These are phyloP conservation scores for Ceratobasidium sp. DNA, from an alignment of 1,284 basidiomycete species.

Conservation along the genomic window DNA sequence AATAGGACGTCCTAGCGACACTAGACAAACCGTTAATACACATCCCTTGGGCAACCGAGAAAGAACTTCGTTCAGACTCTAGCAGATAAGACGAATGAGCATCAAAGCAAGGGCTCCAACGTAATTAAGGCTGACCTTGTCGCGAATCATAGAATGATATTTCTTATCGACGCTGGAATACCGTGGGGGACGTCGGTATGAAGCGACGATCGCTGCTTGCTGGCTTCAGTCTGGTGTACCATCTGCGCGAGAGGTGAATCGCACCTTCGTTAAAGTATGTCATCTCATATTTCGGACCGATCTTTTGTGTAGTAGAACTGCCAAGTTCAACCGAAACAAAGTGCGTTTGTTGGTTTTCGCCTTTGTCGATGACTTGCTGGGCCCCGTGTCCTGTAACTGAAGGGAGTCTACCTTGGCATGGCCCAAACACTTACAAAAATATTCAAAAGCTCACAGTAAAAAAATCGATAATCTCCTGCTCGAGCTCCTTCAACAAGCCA, in stretches of 20 bases:
- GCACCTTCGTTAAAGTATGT: not conserved
- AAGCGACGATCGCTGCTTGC: not conserved
- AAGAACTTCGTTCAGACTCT: not conserved
- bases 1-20: not conserved
- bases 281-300: not conserved
- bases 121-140: not conserved
- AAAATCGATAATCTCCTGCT: not conserved
- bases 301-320: too few relatives aligned
- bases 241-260: not conserved
- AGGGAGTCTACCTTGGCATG: not conserved
- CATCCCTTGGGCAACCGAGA: not conserved
- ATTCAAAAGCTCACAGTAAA: not conserved
- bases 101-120: not conserved
- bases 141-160: not conserved
- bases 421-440: not conserved
- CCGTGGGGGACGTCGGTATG: not conserved
- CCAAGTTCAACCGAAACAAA: not conserved
- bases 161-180: not conserved
- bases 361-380: not conserved
- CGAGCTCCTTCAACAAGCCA: constrained; percentile 2
- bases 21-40: not conserved
- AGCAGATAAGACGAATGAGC: not conserved
- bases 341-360: not conserved
- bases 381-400: not conserved
- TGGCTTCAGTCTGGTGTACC: not conserved